These are phyloP conservation scores for Beauveria sp. DNA, from an alignment of 2,329 filamentous ascomycete genomes.

Conservation along the genomic window DNA sequence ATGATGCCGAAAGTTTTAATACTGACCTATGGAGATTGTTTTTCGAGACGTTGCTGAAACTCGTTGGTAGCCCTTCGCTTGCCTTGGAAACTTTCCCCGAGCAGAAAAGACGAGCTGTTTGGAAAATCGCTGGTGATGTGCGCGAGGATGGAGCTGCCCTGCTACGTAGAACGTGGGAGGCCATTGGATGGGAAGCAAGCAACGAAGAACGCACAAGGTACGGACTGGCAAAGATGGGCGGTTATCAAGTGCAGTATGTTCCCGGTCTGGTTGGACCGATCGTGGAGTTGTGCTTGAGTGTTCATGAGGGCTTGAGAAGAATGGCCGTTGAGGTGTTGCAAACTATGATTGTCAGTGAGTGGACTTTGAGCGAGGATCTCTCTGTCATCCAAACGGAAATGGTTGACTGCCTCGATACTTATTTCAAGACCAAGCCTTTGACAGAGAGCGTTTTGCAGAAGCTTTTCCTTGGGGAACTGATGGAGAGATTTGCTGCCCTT, in stretches of 20 bases:
- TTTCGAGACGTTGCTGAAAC: conserved; percentile 79
- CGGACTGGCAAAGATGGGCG: conserved; percentile 76
- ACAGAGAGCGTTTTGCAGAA: conserved; percentile 89
- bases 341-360: conserved; percentile 98
- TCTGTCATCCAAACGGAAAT: conserved; percentile 91
- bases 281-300: conserved; percentile 87
- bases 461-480: conserved; percentile 79
- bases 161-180: conserved; percentile 80
- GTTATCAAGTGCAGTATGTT: conserved; percentile 97
- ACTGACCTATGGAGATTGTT: conserved; percentile 92
- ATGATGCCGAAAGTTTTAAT: conserved; percentile 86
- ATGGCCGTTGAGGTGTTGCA: conserved; percentile 91
- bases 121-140: conserved; percentile 98
- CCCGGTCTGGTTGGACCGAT: conserved; percentile 86
- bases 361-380: conserved; percentile 89
- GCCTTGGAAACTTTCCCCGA: conserved; percentile 94
- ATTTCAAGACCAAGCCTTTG: conserved; percentile 83
- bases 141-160: conserved; percentile 85
- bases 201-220: conserved; percentile 71
- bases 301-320: conserved; percentile 81
- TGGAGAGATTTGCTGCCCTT: conserved; percentile 70
- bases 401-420: conserved; percentile 83
- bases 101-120: conserved; percentile 90
- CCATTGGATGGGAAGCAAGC: conserved; percentile 91
- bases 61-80: conserved; percentile 81